Base-by-base conservation (phyloP, 2,329 filamentous ascomycete genomes). In the Fusarium sambucinum region DNA sequence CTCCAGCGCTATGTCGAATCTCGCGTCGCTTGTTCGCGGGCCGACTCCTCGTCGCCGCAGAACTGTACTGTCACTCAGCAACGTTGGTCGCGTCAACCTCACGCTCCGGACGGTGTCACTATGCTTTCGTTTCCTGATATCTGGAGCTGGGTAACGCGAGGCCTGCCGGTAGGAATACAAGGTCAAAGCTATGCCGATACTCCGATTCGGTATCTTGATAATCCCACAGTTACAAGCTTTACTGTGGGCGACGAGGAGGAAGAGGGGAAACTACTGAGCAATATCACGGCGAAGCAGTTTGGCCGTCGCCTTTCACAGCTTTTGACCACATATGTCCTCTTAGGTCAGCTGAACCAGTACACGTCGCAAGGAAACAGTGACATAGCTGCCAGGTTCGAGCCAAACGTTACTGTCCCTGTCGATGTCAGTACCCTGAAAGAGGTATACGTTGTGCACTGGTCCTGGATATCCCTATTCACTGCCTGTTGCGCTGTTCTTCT, bases 261-360 rank as follows among this genome's bases (percentile, higher is more conserved):
- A 25, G 29, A 53, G 10, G 14, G n/a, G 10, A 13, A 46, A 2
- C 7, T 55, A 4, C 14, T 62, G 25, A 21, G 9, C 0, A 17
- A 37, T 6, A 16, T 57, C 5, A 25, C 45, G 7, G 9, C 21
- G 2, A 25, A 37, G 5, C 17, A 46, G 3, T 50, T 69, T 27
- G 47, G 55, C 17, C 32, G 13, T 3, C 55, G 59, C 6, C 21
- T 69, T 1, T 55, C 59, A 14, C 66, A 64, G 32, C 12, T 69
- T 2, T 23, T 69, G 11, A 69, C 64, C 40, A 59, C 66, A 13
- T 67, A 67, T 61, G 38, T 53, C 12, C 37, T 44, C n/a, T 19
- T 53, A 2, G 16, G 27, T 10, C 50, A 53, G 29, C 27, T 53
- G 14, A 40, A 51, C 17, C 48, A 30, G 23, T 53, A 30, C 17